Evolutionary conservation across 257 asterid species (phyloP).

Genomic region (Nicotiana undulata): DNA sequence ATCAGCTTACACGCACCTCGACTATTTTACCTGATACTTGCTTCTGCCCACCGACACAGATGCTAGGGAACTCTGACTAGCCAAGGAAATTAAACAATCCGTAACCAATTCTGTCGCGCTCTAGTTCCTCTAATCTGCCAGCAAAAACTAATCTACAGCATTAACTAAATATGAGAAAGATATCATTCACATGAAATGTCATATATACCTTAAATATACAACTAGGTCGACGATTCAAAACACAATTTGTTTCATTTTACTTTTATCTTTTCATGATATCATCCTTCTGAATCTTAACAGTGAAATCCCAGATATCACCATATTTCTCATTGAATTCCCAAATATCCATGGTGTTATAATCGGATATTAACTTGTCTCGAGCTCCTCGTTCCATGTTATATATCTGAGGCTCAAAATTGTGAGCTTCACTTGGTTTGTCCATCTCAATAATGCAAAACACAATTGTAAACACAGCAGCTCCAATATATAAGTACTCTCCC

Average conservation of each 20-base stretch:
- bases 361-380: conserved; percentile 72
- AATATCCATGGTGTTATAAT: conserved; percentile 79
- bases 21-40: too few species aligned
- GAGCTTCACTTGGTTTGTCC: conserved; percentile 86
- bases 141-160: not conserved
- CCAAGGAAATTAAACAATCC: not conserved
- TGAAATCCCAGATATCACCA: conserved; percentile 85
- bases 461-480: conserved; percentile 67
- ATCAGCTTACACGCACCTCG: too few species aligned
- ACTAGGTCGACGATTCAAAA: not conserved
- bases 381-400: conserved; percentile 82
- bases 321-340: conserved; percentile 94
- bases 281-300: conserved; percentile 40
- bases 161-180: not conserved
- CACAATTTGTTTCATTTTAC: not conserved
- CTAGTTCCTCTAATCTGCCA: not conserved
- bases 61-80: too few species aligned
- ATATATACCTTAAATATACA: not conserved
- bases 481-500: conserved; percentile 81
- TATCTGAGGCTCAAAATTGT: conserved; percentile 89
- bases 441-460: conserved; percentile 69
- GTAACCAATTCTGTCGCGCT: not conserved
- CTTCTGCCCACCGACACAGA: too few species aligned
- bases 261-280: conserved; percentile 54
- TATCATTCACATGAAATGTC: not conserved